Conservation (phyloP, 2,329 filamentous ascomycete species). For the Epichloe scottii region DNA sequence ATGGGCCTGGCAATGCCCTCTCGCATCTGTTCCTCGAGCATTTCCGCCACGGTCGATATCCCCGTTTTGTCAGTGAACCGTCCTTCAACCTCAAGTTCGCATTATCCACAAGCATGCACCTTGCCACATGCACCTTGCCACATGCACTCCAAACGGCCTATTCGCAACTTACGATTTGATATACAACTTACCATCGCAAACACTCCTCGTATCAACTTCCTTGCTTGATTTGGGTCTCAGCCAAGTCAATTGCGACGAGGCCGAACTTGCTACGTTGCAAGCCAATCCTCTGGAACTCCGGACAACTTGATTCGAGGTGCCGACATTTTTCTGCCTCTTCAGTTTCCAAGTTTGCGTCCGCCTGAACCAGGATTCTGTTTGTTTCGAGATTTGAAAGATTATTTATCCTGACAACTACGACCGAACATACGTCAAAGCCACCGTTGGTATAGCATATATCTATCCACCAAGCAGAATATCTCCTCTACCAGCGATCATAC, state of each 20-base stretch:
- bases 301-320: not conserved
- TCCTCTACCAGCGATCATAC: too few species aligned
- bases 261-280: not conserved
- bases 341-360: too few species aligned
- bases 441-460: too few species aligned
- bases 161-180: not conserved
- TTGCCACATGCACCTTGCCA: not conserved
- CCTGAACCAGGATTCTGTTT: not conserved
- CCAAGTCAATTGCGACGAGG: not conserved
- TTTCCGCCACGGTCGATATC: constrained; percentile 1
- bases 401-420: too few species aligned
- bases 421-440: too few species aligned
- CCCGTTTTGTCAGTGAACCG: not conserved
- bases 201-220: not conserved
- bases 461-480: too few species aligned
- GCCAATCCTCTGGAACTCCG: too few species aligned
- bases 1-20: constrained; percentile 4
- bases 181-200: not conserved
- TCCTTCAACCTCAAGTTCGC: not conserved
- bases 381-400: not conserved
- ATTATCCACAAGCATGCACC: not conserved
- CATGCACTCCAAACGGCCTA: not conserved
- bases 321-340: too few species aligned
- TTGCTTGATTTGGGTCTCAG: not conserved
- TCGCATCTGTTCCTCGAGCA: not conserved